Base-by-base conservation (phyloP, 1,139 yeast genomes). In the Kodamaea sp. region DNA sequence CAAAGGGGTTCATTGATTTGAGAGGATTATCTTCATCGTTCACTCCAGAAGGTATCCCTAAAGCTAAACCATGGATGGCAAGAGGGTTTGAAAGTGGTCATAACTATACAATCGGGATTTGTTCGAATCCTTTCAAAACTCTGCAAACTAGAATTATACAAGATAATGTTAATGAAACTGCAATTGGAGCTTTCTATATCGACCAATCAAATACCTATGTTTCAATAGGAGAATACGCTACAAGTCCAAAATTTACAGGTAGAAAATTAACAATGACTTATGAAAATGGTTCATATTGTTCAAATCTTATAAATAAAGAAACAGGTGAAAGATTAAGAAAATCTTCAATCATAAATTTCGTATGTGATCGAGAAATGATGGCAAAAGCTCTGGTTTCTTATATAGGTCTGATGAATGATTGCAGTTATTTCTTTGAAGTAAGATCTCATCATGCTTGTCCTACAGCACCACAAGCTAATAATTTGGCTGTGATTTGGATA, bases 361-460 rank as follows among this genome's bases (percentile, higher is more conserved):
- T 84, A 10, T 89, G 96, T 61, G 96, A 88, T 58, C 71, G 85
- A 42, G 92, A 84, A 40, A 75, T 85, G 57, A 61, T 75, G 54
- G 65, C 78, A 9, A 79, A 77, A 49, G 95, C 94, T 0, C 68
- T 77, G 31, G 68, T 88, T 1, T 74, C 87, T 7, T 88, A 75
- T 54, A 73, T 89, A 27, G 94, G 95, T 1, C 78, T 79, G 10
- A 58, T 77, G 29, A 77, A 86, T 58, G 85, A 87, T 44, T 89
- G 97, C 60, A 78, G 84, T 29, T 89, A 84, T 60, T 77, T 84
- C 54, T 89, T 89, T 58, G 96, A 89, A 57, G 88, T 87, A 24
- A 67, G 89, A 48, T 85, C 96, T 4, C 81, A 86, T 36, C 86
- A 84, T 58, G 96, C 96, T 0, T 89, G 97, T 60, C 89, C 96